phyloP scores from a whole-genome alignment of 2,329 filamentous ascomycete genomes.

The Diaporthe sp. region DNA sequence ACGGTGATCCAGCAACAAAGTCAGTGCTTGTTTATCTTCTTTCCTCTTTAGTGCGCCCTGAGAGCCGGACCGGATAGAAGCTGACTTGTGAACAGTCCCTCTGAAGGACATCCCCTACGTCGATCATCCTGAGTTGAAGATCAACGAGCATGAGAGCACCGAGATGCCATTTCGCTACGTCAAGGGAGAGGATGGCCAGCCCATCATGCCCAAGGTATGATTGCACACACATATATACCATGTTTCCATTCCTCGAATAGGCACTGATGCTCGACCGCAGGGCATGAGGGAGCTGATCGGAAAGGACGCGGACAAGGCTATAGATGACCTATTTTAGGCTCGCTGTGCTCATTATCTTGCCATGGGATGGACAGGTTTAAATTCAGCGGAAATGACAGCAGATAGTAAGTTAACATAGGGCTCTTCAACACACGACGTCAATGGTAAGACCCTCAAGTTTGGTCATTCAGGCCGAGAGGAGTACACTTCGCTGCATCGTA shows the following conservation, averaged over 20 bases:
- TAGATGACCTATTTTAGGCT: slow-evolving; percentile 83
- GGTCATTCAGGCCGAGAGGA: neutral
- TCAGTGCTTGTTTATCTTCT: slow-evolving; percentile 56
- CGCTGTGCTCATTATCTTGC: neutral
- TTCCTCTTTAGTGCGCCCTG: neutral
- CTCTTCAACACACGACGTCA: neutral
- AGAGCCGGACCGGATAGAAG: slow-evolving; percentile 22
- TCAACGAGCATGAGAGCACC: slow-evolving; percentile 93
- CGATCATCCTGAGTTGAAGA: slow-evolving; percentile 89
- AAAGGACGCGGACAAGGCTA: slow-evolving; percentile 92
- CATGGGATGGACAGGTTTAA: neutral
- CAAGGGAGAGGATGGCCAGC: slow-evolving; percentile 78
- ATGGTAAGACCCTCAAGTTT: slow-evolving; percentile 21
- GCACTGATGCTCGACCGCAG: slow-evolving; percentile 61
- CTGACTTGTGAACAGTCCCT: slow-evolving; percentile 67
- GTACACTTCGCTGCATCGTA: neutral
- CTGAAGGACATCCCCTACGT: slow-evolving; percentile 85
- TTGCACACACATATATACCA: neutral
- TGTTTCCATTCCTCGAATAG: neutral
- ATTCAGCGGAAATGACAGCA: neutral
- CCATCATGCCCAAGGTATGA: slow-evolving; percentile 91
- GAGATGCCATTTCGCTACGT: slow-evolving; percentile 99
- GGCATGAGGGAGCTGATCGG: slow-evolving; percentile 96
- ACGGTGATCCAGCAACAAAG: slow-evolving; percentile 88
- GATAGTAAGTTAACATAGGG: slow-evolving; percentile 10